Conservation (phyloP, 371 early-diverging fungal genomes). For the Mucor sp. region DNA sequence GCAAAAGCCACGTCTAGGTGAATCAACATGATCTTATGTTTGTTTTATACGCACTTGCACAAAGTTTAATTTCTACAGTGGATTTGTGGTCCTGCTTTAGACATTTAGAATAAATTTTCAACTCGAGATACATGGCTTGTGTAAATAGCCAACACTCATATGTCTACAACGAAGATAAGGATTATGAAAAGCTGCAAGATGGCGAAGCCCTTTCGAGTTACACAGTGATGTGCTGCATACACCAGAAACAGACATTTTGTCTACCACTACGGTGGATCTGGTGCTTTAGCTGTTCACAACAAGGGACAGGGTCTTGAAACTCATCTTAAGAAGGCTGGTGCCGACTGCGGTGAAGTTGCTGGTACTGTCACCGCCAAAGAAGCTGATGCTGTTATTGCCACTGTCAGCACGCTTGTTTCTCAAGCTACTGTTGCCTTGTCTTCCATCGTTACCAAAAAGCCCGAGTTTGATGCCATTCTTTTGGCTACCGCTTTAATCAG, state of each 20-base stretch:
- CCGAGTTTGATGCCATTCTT: constrained; percentile 7
- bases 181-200: too few relatives aligned
- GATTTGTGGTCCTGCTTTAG: background rate
- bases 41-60: background rate
- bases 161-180: too few relatives aligned
- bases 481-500: constrained; percentile 15
- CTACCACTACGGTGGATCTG: background rate
- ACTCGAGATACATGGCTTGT: too few relatives aligned
- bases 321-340: constrained; percentile 5
- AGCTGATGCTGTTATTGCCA: constrained; percentile 16
- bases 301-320: constrained; percentile 11
- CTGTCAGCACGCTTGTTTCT: constrained; percentile 6
- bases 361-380: constrained; percentile 10
- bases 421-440: constrained; percentile 5
- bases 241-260: too few relatives aligned
- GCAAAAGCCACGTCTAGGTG: background rate
- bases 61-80: background rate
- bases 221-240: too few relatives aligned
- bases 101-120: background rate
- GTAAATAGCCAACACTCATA: too few relatives aligned
- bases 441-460: constrained; percentile 16
- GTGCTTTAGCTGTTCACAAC: constrained; percentile 11
- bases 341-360: constrained; percentile 13
- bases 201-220: too few relatives aligned
- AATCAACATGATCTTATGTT: background rate